Evolutionary conservation across 176 grass and related monocot species (phyloP), one percentile per base, ranked within the genome.

Genomic region (Aechmea fasciata): DNA sequence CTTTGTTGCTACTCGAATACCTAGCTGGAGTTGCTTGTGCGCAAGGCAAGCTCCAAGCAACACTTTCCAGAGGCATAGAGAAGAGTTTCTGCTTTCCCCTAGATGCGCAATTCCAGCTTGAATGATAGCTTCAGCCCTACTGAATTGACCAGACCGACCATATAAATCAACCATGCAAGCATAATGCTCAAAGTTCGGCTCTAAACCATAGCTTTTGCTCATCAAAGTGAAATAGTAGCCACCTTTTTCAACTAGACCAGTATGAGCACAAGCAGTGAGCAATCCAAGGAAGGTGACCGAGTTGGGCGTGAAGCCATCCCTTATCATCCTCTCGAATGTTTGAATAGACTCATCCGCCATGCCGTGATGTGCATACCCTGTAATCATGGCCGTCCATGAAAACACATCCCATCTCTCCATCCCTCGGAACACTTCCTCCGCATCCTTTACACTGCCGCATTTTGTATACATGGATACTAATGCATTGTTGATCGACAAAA

Each of bases 81-180:
- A 53, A 13, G 73, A 75, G 8, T 10, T 50, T 17, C 17, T 11
- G 15, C 52, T 15, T 2, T 29, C 13, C 1, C 49, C 49, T 63
- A 66, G 4, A 14, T 15, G 10, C 52, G 62, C 51, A 75, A 25
- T 41, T 52, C 55, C 73, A 5, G 47, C 14, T 13, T 65, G 11
- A 18, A 75, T 22, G 14, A 53, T 53, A 8, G 48, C 73, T 41
- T 75, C 48, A 0, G 62, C 63, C 52, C 28, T 29, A 59, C 20
- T 9, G 19, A 75, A 65, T 23, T 66, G 62, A 13, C 73, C 73
- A n/a, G 73, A 51, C 52, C 73, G 73, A 75, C 73, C 73, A 66
- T 52, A 75, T 57, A 75, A 53, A 75, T 75, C 73, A 33, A 75
- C 73, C 73, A 75, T 65, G 47, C 62, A 75, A 41, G 73, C 73